Evolutionary conservation across 1,284 basidiomycete species (phyloP).

Genomic region (Boletus smithii): DNA sequence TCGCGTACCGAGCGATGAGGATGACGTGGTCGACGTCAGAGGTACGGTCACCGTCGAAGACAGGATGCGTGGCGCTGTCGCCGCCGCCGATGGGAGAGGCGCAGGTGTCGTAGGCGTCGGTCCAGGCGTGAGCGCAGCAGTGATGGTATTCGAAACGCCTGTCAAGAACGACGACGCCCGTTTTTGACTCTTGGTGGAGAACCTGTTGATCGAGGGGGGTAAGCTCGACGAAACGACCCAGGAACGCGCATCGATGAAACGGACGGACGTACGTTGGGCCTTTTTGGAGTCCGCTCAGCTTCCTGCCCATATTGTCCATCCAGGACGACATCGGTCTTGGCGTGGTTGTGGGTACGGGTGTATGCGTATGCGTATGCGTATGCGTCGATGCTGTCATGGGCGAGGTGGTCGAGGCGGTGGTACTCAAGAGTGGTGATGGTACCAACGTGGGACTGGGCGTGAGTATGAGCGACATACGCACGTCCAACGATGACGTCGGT

Average conservation of each 20-base stretch:
- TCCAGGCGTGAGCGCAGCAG: conserved; percentile 43
- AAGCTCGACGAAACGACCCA: background rate
- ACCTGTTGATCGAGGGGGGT: conserved; percentile 35
- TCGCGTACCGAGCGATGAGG: background rate
- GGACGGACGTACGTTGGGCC: conserved; percentile 44
- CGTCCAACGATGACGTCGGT: conserved; percentile 2
- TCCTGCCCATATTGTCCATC: conserved; percentile 57
- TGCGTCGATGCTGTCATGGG: background rate
- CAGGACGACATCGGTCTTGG: conserved; percentile 34
- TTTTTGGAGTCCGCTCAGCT: conserved; percentile 56
- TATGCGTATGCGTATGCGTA: too few relatives aligned
- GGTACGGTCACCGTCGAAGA: background rate
- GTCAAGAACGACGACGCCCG: conserved; percentile 63
- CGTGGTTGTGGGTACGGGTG: conserved; percentile 24
- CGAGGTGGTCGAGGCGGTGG: too few relatives aligned
- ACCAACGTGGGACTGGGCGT: conserved; percentile 10
- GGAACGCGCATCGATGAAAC: background rate
- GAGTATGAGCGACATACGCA: conserved; percentile 8
- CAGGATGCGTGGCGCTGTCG: background rate
- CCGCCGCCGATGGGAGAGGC: conserved; percentile 17
- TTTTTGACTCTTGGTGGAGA: conserved; percentile 60
- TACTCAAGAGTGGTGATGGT: background rate
- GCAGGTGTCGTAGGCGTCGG: conserved; percentile 31
- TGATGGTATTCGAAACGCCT: conserved; percentile 59
- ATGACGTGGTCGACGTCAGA: background rate